Conservation (phyloP, 2,329 filamentous ascomycete genomes). For the Aphanocladium album region DNA sequence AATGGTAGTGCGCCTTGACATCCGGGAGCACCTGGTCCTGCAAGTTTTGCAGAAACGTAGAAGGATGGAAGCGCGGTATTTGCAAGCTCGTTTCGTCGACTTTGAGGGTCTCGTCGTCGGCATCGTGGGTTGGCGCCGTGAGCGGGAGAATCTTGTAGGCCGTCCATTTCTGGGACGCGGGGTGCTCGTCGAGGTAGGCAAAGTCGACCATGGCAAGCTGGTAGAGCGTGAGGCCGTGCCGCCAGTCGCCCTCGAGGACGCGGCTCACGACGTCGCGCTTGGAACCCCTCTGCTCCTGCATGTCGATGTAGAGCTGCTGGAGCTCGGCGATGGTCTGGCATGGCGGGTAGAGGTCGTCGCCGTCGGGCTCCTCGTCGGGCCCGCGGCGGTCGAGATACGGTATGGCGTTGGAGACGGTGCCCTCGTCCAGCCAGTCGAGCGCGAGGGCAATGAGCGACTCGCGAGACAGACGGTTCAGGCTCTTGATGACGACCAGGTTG, state of each 20-base stretch:
- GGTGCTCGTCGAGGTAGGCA: slow-evolving; percentile 61
- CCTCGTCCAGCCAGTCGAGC: slow-evolving; percentile 70
- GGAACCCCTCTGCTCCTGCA: slow-evolving; percentile 56
- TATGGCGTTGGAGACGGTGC: slow-evolving; percentile 52
- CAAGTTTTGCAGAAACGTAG: slow-evolving; percentile 72
- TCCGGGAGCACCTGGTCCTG: slow-evolving; percentile 70
- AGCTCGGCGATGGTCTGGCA: slow-evolving; percentile 61
- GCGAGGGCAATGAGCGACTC: slow-evolving; percentile 66
- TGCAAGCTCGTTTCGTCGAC: slow-evolving; percentile 42
- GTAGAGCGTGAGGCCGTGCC: slow-evolving; percentile 58
- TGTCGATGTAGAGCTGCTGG: slow-evolving; percentile 56
- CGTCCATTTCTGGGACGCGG: slow-evolving; percentile 58
- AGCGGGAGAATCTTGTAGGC: slow-evolving; percentile 56
- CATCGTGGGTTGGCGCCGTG: slow-evolving; percentile 31
- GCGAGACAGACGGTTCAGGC: slow-evolving; percentile 65
- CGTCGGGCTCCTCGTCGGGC: slow-evolving; percentile 50
- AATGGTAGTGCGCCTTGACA: slow-evolving; percentile 78
- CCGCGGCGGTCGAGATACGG: slow-evolving; percentile 27
- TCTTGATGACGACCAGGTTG: slow-evolving; percentile 60
- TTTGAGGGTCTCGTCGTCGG: slow-evolving; percentile 34
- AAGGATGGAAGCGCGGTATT: slow-evolving; percentile 71
- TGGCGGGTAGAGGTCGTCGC: slow-evolving; percentile 64
- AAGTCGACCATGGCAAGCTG: slow-evolving; percentile 66
- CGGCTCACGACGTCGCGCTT: slow-evolving; percentile 60
- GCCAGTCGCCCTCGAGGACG: slow-evolving; percentile 64